phyloP scores from a whole-genome alignment of 1,139 yeast species.

The Pichia sp. region DNA sequence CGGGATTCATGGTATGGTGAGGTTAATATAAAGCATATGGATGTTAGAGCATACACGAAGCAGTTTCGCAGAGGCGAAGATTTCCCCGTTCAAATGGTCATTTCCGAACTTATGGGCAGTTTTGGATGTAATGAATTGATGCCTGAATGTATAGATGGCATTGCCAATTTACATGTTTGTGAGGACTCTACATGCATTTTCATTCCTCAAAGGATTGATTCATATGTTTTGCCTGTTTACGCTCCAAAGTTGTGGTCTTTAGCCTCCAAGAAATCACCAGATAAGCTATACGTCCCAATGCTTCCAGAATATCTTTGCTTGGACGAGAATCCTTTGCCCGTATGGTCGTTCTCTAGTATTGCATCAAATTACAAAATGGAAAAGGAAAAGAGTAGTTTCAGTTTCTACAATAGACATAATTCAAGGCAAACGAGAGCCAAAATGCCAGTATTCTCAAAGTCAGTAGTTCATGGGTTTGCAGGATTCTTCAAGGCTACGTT shows the following conservation, averaged over 20 bases:
- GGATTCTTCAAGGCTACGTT: conserved; percentile 70
- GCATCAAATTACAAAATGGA: background rate
- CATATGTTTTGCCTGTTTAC: conserved; percentile 60
- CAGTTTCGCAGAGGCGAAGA: too few species aligned
- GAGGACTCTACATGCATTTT: conserved; percentile 33
- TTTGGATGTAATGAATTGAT: conserved; percentile 87
- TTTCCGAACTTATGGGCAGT: conserved; percentile 82
- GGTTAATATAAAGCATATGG: conserved; percentile 47
- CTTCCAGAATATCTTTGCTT: conserved; percentile 44
- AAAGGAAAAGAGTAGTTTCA: background rate
- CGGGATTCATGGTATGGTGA: conserved; percentile 35
- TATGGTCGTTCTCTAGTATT: conserved; percentile 55
- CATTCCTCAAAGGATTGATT: conserved; percentile 60
- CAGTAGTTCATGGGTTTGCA: conserved; percentile 60
- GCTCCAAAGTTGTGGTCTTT: conserved; percentile 36
- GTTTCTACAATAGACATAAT: conserved; percentile 15
- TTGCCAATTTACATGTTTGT: conserved; percentile 28
- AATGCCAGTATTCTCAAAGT: conserved; percentile 29
- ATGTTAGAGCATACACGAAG: conserved; percentile 41
- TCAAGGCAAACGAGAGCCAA: conserved; percentile 17
- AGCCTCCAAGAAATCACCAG: conserved; percentile 18
- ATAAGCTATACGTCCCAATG: conserved; percentile 56
- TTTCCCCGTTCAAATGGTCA: conserved; percentile 44
- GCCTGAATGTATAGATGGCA: conserved; percentile 59
- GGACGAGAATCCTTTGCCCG: conserved; percentile 33